A percentile compares a stretch with the other conserved stretches of the same genome.
These are phyloP conservation scores for Xylaria castorea DNA, from an alignment of 495 filamentous ascomycete genomes.

Conservation along the genomic window DNA sequence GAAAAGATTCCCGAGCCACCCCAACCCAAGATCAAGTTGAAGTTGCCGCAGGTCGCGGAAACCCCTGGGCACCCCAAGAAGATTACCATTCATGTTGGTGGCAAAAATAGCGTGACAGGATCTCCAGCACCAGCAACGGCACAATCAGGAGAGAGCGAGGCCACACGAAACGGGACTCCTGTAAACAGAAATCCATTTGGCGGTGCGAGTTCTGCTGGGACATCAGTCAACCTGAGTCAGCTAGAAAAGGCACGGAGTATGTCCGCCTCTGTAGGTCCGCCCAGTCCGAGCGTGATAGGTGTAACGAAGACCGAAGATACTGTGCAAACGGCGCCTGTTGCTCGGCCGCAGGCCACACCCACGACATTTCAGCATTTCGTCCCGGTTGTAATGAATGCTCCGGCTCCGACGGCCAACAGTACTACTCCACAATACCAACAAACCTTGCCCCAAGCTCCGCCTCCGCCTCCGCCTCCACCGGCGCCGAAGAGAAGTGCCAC, in stretches of 20 bases:
- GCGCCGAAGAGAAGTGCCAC: conserved; percentile 33
- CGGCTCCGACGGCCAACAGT: conserved; percentile 45
- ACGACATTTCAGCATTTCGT: conserved; percentile 38
- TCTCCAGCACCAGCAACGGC: conserved; percentile 62
- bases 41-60: conserved; percentile 56
- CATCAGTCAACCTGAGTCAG: conserved; percentile 40
- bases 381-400: conserved; percentile 35
- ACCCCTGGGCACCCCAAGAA: conserved; percentile 51
- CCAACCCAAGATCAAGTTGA: conserved; percentile 79
- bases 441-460: conserved; percentile 20
- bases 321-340: conserved; percentile 47
- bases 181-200: conserved; percentile 35
- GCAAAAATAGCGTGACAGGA: conserved; percentile 55
- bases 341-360: conserved; percentile 27
- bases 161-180: conserved; percentile 39
- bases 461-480: conserved; percentile 26
- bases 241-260: conserved; percentile 52
- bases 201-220: conserved; percentile 31
- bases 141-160: conserved; percentile 47
- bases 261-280: conserved; percentile 54
- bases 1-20: conserved; percentile 65
- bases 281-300: conserved; percentile 51
- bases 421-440: conserved; percentile 34
- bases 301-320: conserved; percentile 54
- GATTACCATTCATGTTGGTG: conserved; percentile 62